Conservation (phyloP, 768 basidiomycete species). For the Russula griseocarnosa region DNA sequence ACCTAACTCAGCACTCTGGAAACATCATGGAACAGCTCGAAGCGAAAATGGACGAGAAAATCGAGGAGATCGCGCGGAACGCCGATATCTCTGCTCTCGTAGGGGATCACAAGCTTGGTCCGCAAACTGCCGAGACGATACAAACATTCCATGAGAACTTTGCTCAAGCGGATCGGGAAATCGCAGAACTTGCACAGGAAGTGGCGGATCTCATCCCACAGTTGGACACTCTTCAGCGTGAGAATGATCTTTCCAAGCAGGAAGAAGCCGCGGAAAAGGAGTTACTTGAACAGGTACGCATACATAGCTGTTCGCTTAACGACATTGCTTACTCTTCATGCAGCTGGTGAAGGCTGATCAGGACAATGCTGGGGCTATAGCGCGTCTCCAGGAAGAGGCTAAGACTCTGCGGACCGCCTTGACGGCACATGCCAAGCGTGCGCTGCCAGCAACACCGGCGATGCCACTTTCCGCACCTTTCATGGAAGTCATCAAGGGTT, state of each 20-base stretch:
- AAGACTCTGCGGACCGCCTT: constrained; percentile 6
- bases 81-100: constrained; percentile 2
- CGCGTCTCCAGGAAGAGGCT: constrained; percentile 16
- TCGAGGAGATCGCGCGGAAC: constrained; percentile 22
- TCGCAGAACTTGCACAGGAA: constrained; percentile 24
- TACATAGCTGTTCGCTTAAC: too few relatives aligned
- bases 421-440: constrained; percentile 9
- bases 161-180: constrained; percentile 19
- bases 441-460: neutral
- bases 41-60: constrained; percentile 24
- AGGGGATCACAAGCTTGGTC: neutral
- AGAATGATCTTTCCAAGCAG: constrained; percentile 12
- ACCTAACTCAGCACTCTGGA: constrained; percentile 23
- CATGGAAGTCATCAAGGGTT: constrained; percentile 11
- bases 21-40: constrained; percentile 23
- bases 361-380: constrained; percentile 15
- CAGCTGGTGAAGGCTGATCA: constrained; percentile 24
- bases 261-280: constrained; percentile 29
- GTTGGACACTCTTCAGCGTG: constrained; percentile 14
- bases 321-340: neutral
- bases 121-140: constrained; percentile 13
- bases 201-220: constrained; percentile 18
- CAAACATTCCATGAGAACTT: constrained; percentile 9
- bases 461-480: constrained; percentile 9
- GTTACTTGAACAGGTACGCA: constrained; percentile 30